Percentiles rank a stretch among this genome's conserved stretches.
Evolutionary conservation across 1,284 basidiomycete genomes (phyloP).

Genomic region (Paramarasmius palmivorus): DNA sequence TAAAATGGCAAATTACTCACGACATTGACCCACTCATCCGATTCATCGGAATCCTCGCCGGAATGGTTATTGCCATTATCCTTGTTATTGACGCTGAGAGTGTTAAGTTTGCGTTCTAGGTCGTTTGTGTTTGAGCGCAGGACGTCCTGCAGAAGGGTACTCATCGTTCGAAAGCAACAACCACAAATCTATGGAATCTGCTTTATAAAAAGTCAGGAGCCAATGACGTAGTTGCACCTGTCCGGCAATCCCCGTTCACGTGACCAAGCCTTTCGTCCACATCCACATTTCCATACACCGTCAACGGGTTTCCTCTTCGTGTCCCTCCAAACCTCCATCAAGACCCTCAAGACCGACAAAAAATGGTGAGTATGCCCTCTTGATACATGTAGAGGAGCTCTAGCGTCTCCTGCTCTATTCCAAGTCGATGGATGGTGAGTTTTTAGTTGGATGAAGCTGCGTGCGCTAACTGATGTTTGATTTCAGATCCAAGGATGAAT

Average conservation of each 20-base stretch:
- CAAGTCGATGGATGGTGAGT: slow-evolving; percentile 60
- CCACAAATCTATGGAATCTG: not conserved
- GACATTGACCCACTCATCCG: slow-evolving; percentile 73
- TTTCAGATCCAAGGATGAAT: slow-evolving; percentile 21
- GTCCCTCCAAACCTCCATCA: slow-evolving; percentile 3
- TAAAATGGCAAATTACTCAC: slow-evolving; percentile 41
- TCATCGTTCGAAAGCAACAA: slow-evolving; percentile 47
- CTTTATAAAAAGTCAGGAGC: not conserved
- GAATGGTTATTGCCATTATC: slow-evolving; percentile 16
- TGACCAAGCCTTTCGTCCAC: too few relatives aligned
- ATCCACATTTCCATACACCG: slow-evolving; percentile 9
- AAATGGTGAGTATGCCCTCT: slow-evolving; percentile 15
- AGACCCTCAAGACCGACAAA: slow-evolving; percentile 11
- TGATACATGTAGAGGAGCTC: slow-evolving; percentile 12
- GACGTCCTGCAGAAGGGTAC: slow-evolving; percentile 67
- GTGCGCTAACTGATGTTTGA: slow-evolving; percentile 13
- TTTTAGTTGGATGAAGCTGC: slow-evolving; percentile 38
- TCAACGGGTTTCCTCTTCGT: slow-evolving; percentile 3
- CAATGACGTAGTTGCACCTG: too few relatives aligned
- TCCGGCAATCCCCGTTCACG: too few relatives aligned
- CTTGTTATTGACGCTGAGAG: slow-evolving; percentile 25
- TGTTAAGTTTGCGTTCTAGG: slow-evolving; percentile 41
- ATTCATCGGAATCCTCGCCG: slow-evolving; percentile 49
- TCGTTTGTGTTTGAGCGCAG: slow-evolving; percentile 53
- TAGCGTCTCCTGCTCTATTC: slow-evolving; percentile 12